Evolutionary conservation across 2,329 filamentous ascomycete species (phyloP), one percentile per base, ranked within the genome.

Genomic region (Zymoseptoria passerinii): DNA sequence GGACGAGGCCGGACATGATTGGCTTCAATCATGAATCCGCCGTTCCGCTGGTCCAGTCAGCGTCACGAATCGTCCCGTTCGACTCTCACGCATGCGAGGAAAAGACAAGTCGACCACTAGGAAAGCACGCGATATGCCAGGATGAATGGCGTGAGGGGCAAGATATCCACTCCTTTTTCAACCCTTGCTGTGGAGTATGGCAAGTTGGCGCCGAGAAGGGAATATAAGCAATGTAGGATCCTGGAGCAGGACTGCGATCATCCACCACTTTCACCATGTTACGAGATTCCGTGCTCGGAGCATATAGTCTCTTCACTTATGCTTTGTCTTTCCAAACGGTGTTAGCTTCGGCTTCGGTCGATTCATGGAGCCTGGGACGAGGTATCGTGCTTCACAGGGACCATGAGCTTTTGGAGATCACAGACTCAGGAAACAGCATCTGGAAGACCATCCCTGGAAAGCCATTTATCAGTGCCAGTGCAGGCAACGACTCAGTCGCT

Each of bases 391-490:
- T 65, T 28, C 40, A 48, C 2, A 58, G 54, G 28, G 53, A 48
- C 6, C 18, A 61, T 27, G 53, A 55, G 44, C 48, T 56, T 18
- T 58, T 67, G 18, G 59, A 60, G 50, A 64, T 67, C 50, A 55
- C 44, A 18, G 54, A 60, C 10, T 61, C 50, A 19, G 54, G 61
- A n/a, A 19, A 54, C 9, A 62, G 44, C 49, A 56, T 68, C 48
- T 68, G 65, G 66, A 64, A 52, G 27, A 63, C 66, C 2, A 56
- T 57, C 3, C 50, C 62, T 3, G 55, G 53, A 8, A 53, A 58
- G 54, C 66, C 66, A 16, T 67, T 68, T 52, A 62, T 68, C 48
- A 65, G 63, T 52, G 67, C 67, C 2, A 67, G 66, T 50, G 65
- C 61, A 48, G 66, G 66, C 4, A 61, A 66, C 23, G 66, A 68